Base-by-base conservation (phyloP, 169 alveolate species). In the Cryptosporidium andersoni region DNA sequence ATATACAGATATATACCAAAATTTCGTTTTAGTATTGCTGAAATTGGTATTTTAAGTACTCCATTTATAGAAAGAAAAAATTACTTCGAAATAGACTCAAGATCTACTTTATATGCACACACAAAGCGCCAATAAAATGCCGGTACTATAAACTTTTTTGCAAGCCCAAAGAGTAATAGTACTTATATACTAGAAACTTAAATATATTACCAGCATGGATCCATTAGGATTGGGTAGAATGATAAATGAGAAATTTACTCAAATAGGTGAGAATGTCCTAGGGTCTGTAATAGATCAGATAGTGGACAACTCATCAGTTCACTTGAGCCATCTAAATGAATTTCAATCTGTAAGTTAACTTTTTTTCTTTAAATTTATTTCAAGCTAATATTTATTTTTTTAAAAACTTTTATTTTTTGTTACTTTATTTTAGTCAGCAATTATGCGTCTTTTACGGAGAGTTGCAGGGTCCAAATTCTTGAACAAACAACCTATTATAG, bases 391-490 rank as follows among this genome's bases (percentile, higher is more conserved):
- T 4, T 42, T 34, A 74, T 47, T 49, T 66, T 12, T 16, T 6
- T 60, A 8, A 60, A 34, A 60, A 4, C 39, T 16, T 14, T 60
- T 25, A 16, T 47, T 34, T 9, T 60, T 60, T 34, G 39, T 5
- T 60, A 5, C 16, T 34, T n/a, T 58, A 39, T 12, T 39, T 34
- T 66, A 74, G 85, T 74, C 85, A 14, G 55, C 85, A 39, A 56
- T 74, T 14, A 74, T 74, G 85, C 55, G 60, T 43, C 62, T 74
- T 34, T 37, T 74, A 9, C 56, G 67, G 48, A 74, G 60, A 47
- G 85, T 74, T 74, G 85, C 85, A 14, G 85, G 85, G 4, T 74
- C 85, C 16, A 74, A 62, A 42, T 74, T 74, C 60, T 47, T 74
- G 34, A 74, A 74, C 37, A 74, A 62, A 37, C 85, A 74, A 39